Evolutionary conservation across 1,284 basidiomycete species (phyloP).

Genomic region (Boletus semigastroideus): DNA sequence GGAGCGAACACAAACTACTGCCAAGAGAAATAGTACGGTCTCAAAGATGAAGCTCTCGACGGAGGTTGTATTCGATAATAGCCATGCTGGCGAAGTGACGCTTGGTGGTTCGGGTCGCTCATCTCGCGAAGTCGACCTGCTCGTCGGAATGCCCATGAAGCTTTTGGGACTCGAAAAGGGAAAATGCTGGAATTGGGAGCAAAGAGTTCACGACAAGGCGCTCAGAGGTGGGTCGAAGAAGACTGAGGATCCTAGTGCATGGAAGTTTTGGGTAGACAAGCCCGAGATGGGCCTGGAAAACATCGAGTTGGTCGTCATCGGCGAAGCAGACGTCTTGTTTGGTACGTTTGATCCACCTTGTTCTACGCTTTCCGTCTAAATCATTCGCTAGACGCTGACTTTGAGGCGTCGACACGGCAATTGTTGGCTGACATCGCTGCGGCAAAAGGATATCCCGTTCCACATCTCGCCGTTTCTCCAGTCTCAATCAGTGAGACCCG

Average conservation of each 20-base stretch:
- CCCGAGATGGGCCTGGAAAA: slow-evolving; percentile 59
- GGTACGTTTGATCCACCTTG: slow-evolving; percentile 45
- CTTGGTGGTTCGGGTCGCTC: slow-evolving; percentile 13
- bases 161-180: slow-evolving; percentile 71
- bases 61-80: slow-evolving; percentile 21
- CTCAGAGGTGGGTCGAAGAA: slow-evolving; percentile 19
- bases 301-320: slow-evolving; percentile 84
- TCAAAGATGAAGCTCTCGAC: slow-evolving; percentile 47
- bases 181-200: slow-evolving; percentile 60
- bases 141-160: slow-evolving; percentile 78
- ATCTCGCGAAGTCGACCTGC: slow-evolving; percentile 58
- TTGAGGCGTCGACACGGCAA: slow-evolving; percentile 65
- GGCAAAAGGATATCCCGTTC: slow-evolving; percentile 55
- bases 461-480: slow-evolving; percentile 28
- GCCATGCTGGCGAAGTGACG: slow-evolving; percentile 14
- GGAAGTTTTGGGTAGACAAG: slow-evolving; percentile 39
- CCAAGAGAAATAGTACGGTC: slow-evolving; percentile 40
- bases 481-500: slow-evolving; percentile 14
- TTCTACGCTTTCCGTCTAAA: slow-evolving; percentile 1
- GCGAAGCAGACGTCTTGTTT: slow-evolving; percentile 89
- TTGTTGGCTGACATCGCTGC: slow-evolving; percentile 67
- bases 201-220: slow-evolving; percentile 32
- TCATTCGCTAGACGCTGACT: slow-evolving; percentile 60
- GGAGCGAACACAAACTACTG: slow-evolving; percentile 51
- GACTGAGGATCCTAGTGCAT: slow-evolving; percentile 18